Percentiles rank a stretch among this genome's conserved stretches.
Evolutionary conservation across 164 flowering plant genomes (phyloP).

Genomic region (Protea cynaroides): DNA sequence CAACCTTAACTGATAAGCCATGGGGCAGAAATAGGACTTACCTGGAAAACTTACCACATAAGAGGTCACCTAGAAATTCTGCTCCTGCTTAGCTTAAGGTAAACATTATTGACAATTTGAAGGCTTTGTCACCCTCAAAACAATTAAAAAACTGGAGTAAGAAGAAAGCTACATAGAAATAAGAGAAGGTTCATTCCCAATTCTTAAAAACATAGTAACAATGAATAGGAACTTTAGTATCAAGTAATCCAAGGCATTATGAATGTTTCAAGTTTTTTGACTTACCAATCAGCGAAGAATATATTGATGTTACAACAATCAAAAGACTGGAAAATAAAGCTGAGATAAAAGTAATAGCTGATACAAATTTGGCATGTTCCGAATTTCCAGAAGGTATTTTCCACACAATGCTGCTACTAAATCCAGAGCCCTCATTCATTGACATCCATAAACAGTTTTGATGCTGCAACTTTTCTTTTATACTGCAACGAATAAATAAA

Average conservation of each 20-base stretch:
- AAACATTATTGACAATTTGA: too few relatives aligned
- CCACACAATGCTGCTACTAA: slow-evolving; percentile 35
- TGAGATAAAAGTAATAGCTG: slow-evolving; percentile 48
- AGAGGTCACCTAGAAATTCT: too few relatives aligned
- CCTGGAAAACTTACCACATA: too few relatives aligned
- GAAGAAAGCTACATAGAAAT: too few relatives aligned
- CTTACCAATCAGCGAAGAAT: slow-evolving; percentile 12
- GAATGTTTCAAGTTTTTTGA: slow-evolving; percentile 18
- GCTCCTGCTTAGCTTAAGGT: too few relatives aligned
- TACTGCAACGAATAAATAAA: slow-evolving; percentile 38
- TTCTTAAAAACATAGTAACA: too few relatives aligned
- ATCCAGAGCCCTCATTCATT: slow-evolving; percentile 4
- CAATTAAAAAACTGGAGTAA: too few relatives aligned
- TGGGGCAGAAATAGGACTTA: too few relatives aligned
- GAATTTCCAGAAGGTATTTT: slow-evolving; percentile 58
- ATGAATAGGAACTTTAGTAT: too few relatives aligned
- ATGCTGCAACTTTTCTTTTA: slow-evolving; percentile 9
- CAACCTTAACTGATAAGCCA: too few relatives aligned
- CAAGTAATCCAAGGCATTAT: background rate
- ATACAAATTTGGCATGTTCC: slow-evolving; percentile 47
- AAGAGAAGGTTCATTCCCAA: too few relatives aligned
- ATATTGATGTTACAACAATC: slow-evolving; percentile 40
- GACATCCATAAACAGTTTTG: slow-evolving; percentile 27
- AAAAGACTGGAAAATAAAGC: slow-evolving; percentile 49
- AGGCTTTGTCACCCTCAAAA: too few relatives aligned